phyloP scores from a whole-genome alignment of 2,329 filamentous ascomycete genomes.

The Xylaria hypoxylon region DNA sequence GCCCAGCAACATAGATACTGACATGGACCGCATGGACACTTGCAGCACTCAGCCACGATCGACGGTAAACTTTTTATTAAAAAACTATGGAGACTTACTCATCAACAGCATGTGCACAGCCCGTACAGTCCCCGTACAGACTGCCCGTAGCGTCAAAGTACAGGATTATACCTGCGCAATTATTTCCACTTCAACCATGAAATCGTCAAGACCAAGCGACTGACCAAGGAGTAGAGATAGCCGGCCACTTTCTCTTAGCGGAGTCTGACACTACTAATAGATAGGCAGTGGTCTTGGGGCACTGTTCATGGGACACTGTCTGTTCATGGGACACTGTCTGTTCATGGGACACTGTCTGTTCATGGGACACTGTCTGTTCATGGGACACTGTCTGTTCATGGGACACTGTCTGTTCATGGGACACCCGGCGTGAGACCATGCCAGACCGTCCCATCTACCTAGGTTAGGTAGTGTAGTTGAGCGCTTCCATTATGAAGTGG shows the following conservation, averaged over 20 bases:
- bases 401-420: too few species aligned
- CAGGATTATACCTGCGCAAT: constrained; percentile 2
- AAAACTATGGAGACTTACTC: background rate
- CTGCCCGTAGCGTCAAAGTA: constrained; percentile 16
- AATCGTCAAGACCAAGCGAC: constrained; percentile 8
- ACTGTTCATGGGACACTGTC: constrained; percentile 1
- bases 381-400: constrained; percentile 2
- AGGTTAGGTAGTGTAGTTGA: too few species aligned
- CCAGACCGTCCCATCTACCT: background rate
- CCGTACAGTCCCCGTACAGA: too few species aligned
- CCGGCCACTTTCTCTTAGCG: background rate
- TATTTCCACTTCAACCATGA: background rate
- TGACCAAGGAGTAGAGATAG: too few species aligned
- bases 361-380: background rate
- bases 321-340: background rate
- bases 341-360: background rate
- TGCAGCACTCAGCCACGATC: background rate
- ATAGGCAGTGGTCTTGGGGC: too few species aligned
- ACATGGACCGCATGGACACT: too few species aligned
- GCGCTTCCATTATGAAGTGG: constrained; percentile 14
- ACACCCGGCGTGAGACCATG: too few species aligned
- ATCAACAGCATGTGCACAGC: constrained; percentile 9
- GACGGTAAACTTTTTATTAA: background rate
- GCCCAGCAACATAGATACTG: constrained; percentile 10
- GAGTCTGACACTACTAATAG: background rate